These are phyloP conservation scores for Trifolium dubium DNA, from an alignment of 306 rosid genomes.

Conservation along the genomic window DNA sequence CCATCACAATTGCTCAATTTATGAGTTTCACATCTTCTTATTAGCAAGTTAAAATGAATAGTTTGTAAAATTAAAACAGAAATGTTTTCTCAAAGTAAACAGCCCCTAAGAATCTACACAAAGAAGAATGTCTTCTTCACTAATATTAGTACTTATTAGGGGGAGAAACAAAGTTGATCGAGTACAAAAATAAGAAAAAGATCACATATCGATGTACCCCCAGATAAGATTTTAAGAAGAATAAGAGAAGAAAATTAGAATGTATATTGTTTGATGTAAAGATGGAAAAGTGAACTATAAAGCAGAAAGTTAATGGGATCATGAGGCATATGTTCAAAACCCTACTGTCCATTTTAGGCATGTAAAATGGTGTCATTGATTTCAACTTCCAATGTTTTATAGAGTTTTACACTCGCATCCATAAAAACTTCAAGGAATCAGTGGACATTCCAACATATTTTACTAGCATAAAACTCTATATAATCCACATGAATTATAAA, in stretches of 20 bases:
- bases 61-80: too few relatives aligned
- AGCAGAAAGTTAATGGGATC: background rate
- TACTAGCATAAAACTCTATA: background rate
- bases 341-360: background rate
- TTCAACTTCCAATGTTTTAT: conserved; percentile 7
- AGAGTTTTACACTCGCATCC: background rate
- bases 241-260: conserved; percentile 20
- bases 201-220: background rate
- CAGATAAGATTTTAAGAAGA: background rate
- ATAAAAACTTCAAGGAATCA: conserved; percentile 14
- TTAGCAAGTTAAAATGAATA: too few relatives aligned
- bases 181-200: background rate
- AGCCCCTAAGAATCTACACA: background rate
- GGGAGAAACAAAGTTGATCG: background rate
- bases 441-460: background rate
- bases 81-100: too few relatives aligned
- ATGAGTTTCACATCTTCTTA: too few relatives aligned
- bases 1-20: too few relatives aligned
- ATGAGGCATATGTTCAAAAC: background rate
- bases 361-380: background rate
- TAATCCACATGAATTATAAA: conserved; percentile 7
- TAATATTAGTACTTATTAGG: conserved; percentile 1
- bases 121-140: background rate
- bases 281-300: conserved; percentile 3
- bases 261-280: conserved; percentile 5